These are phyloP conservation scores for Halenospora varia DNA, from an alignment of 495 filamentous ascomycete genomes.

Conservation along the genomic window DNA sequence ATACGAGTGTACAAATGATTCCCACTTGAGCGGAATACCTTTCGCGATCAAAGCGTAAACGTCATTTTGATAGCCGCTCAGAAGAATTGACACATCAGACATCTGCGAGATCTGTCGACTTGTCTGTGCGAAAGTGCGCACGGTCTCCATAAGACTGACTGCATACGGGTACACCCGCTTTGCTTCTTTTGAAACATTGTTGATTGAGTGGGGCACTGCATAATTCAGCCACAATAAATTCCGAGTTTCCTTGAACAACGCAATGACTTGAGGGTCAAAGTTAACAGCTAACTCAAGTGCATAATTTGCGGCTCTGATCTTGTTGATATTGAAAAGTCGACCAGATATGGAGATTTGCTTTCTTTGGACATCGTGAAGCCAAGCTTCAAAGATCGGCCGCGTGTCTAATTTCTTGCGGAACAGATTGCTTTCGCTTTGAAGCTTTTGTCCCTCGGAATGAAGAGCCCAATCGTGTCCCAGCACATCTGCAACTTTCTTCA, in stretches of 20 bases:
- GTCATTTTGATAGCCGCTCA: constrained; percentile 88
- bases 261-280: constrained; percentile 95
- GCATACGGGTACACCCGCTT: constrained; percentile 97
- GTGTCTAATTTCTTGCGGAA: constrained; percentile 97
- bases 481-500: constrained; percentile 96
- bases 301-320: constrained; percentile 83
- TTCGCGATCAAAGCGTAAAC: constrained; percentile 75
- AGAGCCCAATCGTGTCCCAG: constrained; percentile 90
- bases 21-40: constrained; percentile 88
- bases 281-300: constrained; percentile 85
- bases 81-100: constrained; percentile 76
- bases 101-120: constrained; percentile 75
- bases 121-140: constrained; percentile 84
- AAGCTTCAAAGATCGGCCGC: constrained; percentile 86
- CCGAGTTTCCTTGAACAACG: constrained; percentile 97
- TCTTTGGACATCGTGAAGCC: constrained; percentile 83
- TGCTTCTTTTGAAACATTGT: constrained; percentile 93
- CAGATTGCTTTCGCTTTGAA: constrained; percentile 79
- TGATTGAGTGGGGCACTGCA: constrained; percentile 87
- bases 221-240: constrained; percentile 93
- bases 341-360: constrained; percentile 87
- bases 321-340: constrained; percentile 82
- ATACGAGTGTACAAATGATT: constrained; percentile 95
- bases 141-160: constrained; percentile 96
- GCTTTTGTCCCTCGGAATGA: constrained; percentile 90